Base-by-base conservation (phyloP, 371 early-diverging fungal species). In the Rhizopus sp. region DNA sequence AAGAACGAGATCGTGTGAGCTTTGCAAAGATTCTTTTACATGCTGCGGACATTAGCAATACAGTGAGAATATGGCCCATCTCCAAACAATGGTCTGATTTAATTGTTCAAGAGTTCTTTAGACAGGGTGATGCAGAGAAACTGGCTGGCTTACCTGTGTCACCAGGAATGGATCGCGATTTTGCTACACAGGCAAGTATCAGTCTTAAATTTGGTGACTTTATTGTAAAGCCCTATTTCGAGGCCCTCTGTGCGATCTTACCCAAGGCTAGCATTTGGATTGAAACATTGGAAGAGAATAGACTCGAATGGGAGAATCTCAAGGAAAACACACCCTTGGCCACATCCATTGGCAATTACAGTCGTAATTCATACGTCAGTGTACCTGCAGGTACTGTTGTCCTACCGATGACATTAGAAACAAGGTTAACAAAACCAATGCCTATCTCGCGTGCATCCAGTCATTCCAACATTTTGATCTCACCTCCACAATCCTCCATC, bases 71-170 rank as follows among this genome's bases (percentile, higher is more conserved):
- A 3, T 92, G 91, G 88, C 59, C 72, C 5, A 75, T 93, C 44
- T 93, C 91, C 57, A 91, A 92, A 65, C 84, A 84, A 55, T 96
- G 96, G 96, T 89, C 93, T 4, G 91, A 92, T 68, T 64, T 90
- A 59, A 88, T 95, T 48, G 85, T 91, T 1, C 75, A 85, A 60
- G 96, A 96, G 66, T 94, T 92, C 53, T 91, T 90, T 58, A 68
- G 76, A 34, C 96, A 96, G 63, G 94, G 94, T 13, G 93, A 96
- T 51, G 70, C 85, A 38, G 96, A 96, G 62, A 88, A 86, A 63
- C 54, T 63, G 5, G 77, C 83, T 33, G 72, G 78, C 17, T 63
- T 95, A 13, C 86, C 92, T 0, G 75, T 94, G 4, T 93, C 95
- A 1, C 92, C 93, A 4, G 91, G 88, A 57, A 94, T 94, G 93